Evolutionary conservation across 108 stramenopile genomes (phyloP), one percentile per base, ranked within the genome.

Genomic region (Fistulifera pelliculosa): DNA sequence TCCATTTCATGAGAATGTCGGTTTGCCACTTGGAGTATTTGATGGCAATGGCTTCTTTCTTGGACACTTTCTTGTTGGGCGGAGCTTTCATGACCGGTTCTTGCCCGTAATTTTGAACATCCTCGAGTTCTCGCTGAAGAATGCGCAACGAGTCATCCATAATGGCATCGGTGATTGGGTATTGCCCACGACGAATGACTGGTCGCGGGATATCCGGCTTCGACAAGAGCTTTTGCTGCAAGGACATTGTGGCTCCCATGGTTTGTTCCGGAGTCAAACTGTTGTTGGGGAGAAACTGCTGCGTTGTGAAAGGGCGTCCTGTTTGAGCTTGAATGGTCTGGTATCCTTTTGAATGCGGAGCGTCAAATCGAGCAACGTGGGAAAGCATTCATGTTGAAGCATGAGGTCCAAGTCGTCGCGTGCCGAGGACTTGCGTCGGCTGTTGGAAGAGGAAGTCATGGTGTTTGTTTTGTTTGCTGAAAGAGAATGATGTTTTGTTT

Each of bases 11-110:
- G 27, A 83, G 61, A 23, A 76, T 53, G 52, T 83, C 81, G 11
- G 75, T 79, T 54, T 79, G 81, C 58, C 44, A 38, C 49, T 83
- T 83, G n/a, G 72, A 41, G 65, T 79, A 83, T 45, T 83, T 83
- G 15, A 56, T 41, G 1, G 65, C 69, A 62, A 65, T 59, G 44
- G 44, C 50, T 48, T 52, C 52, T 17, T 38, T 54, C 10, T 38
- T 40, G 54, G 38, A 22, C 16, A 1, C 38, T 26, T 21, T 54
- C 22, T 16, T 54, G 7, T 45, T 21, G 7, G 11, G 11, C 11
- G 44, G 6, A 5, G 19, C 7, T 45, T 17, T 6, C 7, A 8
- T 4, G 44, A 21, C 44, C 19, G 21, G 6, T 45, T 28, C 22
- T 53, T 14, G 44, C 2, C 8, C 40, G 22, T 22, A 52, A 12